A percentile compares a stretch with the other conserved stretches of the same genome.
Evolutionary conservation across 83 land plant species (phyloP).

Genomic region (Isoetes engelmannii): DNA sequence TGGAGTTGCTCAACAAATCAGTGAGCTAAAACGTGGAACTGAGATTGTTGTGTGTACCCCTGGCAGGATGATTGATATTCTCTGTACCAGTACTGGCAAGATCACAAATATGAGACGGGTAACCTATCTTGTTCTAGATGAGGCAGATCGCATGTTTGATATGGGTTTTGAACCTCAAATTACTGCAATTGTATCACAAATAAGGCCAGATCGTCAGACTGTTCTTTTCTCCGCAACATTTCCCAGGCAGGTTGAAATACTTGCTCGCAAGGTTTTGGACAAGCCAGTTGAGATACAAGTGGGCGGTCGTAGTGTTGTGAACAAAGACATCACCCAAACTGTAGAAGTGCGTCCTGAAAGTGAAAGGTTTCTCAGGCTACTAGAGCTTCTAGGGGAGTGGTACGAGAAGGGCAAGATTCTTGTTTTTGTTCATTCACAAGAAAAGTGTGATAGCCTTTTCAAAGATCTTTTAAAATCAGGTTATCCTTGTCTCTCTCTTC

Average conservation of each 20-base stretch:
- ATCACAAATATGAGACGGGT: conserved; percentile 86
- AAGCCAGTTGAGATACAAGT: conserved; percentile 92
- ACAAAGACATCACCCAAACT: conserved; percentile 86
- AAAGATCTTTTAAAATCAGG: conserved; percentile 77
- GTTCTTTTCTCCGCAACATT: conserved; percentile 95
- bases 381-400: conserved; percentile 95
- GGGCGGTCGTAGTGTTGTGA: conserved; percentile 96
- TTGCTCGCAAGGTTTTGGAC: conserved; percentile 76
- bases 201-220: conserved; percentile 86
- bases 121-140: conserved; percentile 91
- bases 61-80: conserved; percentile 91
- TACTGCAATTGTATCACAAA: conserved; percentile 82
- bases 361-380: conserved; percentile 68
- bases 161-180: conserved; percentile 99
- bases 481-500: conserved; percentile 95
- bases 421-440: conserved; percentile 88
- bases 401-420: conserved; percentile 92
- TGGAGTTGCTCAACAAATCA: conserved; percentile 98
- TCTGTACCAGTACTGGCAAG: conserved; percentile 93
- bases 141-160: conserved; percentile 99
- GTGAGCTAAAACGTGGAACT: conserved; percentile 82
- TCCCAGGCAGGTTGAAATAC: conserved; percentile 83
- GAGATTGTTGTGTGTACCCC: conserved; percentile 93
- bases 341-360: conserved; percentile 77
- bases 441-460: conserved; percentile 83